Evolutionary conservation across 2,329 filamentous ascomycete genomes (phyloP).

Genomic region (Hypoxylon sp.): DNA sequence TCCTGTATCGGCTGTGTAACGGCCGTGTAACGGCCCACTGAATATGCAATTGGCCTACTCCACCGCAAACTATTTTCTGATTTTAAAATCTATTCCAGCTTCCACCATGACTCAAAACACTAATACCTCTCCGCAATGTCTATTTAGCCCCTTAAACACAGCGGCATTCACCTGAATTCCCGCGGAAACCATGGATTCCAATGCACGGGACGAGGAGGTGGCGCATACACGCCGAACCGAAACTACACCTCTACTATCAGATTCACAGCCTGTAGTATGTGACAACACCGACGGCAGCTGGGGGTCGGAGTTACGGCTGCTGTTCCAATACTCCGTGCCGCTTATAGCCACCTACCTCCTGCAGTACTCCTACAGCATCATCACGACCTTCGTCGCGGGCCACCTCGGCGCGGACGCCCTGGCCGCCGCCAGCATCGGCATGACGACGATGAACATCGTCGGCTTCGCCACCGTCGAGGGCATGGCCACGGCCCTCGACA

Average conservation of each 20-base stretch:
- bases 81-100: background rate
- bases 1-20: too few species aligned
- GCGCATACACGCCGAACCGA: slow-evolving; percentile 21
- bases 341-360: slow-evolving; percentile 66
- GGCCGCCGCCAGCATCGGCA: slow-evolving; percentile 64
- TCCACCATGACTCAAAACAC: background rate
- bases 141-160: background rate
- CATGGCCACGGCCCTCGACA: slow-evolving; percentile 64
- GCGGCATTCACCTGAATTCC: background rate
- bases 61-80: slow-evolving; percentile 9
- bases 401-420: slow-evolving; percentile 65
- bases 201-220: slow-evolving; percentile 15
- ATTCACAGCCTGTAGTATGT: slow-evolving; percentile 32
- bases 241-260: slow-evolving; percentile 41
- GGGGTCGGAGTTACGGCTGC: slow-evolving; percentile 48
- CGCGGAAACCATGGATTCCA: slow-evolving; percentile 20
- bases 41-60: background rate
- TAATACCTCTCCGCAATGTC: background rate
- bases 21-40: slow-evolving; percentile 6
- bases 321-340: slow-evolving; percentile 59
- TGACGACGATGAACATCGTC: slow-evolving; percentile 67
- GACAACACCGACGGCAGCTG: slow-evolving; percentile 25
- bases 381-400: slow-evolving; percentile 65
- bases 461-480: slow-evolving; percentile 65
- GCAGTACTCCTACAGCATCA: slow-evolving; percentile 65